Evolutionary conservation across 768 basidiomycete species (phyloP), one percentile per base, ranked within the genome.

Genomic region (Udeniomyces megalosporus): DNA sequence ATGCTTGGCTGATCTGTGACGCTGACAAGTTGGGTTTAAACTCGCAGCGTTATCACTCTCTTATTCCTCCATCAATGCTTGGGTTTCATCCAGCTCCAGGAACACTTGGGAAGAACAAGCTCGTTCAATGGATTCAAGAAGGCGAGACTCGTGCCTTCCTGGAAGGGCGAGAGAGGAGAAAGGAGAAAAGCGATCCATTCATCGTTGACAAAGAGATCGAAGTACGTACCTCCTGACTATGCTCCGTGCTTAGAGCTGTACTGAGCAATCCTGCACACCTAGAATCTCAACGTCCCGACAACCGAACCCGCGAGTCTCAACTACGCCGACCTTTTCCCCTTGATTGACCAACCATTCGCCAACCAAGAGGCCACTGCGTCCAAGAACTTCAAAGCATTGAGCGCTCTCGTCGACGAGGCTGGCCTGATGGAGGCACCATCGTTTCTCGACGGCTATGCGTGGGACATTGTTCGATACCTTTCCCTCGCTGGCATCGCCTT

Each of bases 111-210:
- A 59, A 59, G 35, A 44, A 44, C 17, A 50, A 49, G 47, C 46
- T 44, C 2, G 58, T 59, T 4, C 42, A 17, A 5, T 59, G 58
- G 58, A 24, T 48, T 10, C 58, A 59, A 17, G 58, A 59, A 28
- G 58, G 58, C 28, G 58, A 59, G 11, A 59, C 58, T 38, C 31
- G 58, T 22, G 58, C 58, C 12, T 59, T 59, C 38, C 49, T 60
- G 8, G 58, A 50, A n/a, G 47, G 58, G 7, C 31, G 58, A 32
- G 58, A 58, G 42, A 42, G 56, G 38, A 8, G 38, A 52, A 12
- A 52, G 22, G 50, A 26, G 11, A 12, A 28, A 28, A 17, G 17
- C 24, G 50, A 52, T 52, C 50, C 31, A 10, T 38, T 57, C 4
- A 28, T 29, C 11, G 55, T 28, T 24, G 38, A 38, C 14, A 29